Evolutionary conservation across 371 early-diverging fungal genomes (phyloP).

Genomic region (Mucor lusitanicus): DNA sequence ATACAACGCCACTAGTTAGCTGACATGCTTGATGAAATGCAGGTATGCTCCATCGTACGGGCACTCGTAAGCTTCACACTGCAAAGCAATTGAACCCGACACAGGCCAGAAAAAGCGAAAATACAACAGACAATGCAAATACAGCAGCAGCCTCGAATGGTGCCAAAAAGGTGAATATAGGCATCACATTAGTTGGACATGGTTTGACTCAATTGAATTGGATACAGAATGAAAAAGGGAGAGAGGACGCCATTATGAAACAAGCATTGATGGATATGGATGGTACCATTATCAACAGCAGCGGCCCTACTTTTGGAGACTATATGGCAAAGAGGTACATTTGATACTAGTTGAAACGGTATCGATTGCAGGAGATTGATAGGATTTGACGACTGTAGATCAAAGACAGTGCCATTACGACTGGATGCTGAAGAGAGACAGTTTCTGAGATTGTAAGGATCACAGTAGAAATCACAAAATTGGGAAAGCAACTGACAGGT

Average conservation of each 20-base stretch:
- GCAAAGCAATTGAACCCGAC: slow-evolving; percentile 27
- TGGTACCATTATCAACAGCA: slow-evolving; percentile 45
- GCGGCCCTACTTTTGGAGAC: slow-evolving; percentile 62
- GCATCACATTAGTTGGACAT: background rate
- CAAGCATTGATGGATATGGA: slow-evolving; percentile 41
- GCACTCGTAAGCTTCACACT: slow-evolving; percentile 47
- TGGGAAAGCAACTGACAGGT: background rate
- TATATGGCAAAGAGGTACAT: slow-evolving; percentile 71
- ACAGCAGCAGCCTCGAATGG: background rate
- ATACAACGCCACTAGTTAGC: background rate
- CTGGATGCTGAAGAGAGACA: slow-evolving; percentile 87
- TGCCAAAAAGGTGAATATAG: background rate
- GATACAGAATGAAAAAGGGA: background rate
- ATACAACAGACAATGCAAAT: background rate
- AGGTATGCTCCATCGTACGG: slow-evolving; percentile 59
- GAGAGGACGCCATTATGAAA: slow-evolving; percentile 18
- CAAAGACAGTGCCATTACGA: slow-evolving; percentile 92
- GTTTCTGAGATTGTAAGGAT: slow-evolving; percentile 70
- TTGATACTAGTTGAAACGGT: background rate
- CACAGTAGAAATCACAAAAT: background rate
- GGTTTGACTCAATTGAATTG: background rate
- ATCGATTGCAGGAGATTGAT: background rate
- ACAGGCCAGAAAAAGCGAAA: background rate
- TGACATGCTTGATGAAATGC: background rate
- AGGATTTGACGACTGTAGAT: slow-evolving; percentile 14